Evolutionary conservation across 345 rosid species (phyloP).

Genomic region (Sisymbrium irio): DNA sequence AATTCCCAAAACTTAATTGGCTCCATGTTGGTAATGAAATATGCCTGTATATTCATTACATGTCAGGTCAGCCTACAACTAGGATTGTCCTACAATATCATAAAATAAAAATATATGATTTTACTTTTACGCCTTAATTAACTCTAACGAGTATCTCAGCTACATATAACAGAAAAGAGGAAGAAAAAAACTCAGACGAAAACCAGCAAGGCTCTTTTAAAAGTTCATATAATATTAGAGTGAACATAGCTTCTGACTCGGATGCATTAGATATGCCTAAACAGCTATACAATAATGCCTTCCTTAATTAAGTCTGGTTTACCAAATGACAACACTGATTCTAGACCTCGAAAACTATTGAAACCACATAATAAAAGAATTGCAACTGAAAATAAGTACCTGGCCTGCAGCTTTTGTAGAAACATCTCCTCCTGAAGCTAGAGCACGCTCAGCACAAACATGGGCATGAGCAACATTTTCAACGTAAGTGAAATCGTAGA

Average conservation of each 20-base stretch:
- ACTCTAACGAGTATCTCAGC: not conserved
- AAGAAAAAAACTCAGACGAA: not conserved
- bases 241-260: not conserved
- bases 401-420: slow-evolving; percentile 85
- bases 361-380: not conserved
- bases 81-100: slow-evolving; percentile 1
- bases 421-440: slow-evolving; percentile 70
- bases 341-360: not conserved
- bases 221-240: not conserved
- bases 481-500: slow-evolving; percentile 81
- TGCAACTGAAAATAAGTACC: slow-evolving; percentile 39
- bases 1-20: slow-evolving; percentile 94
- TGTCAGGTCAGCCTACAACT: slow-evolving; percentile 3
- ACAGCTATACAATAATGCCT: not conserved
- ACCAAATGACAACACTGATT: not conserved
- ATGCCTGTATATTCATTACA: slow-evolving; percentile 56
- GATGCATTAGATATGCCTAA: not conserved
- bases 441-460: slow-evolving; percentile 90
- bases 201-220: not conserved
- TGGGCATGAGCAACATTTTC: slow-evolving; percentile 97
- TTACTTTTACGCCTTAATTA: no score
- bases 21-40: slow-evolving; percentile 92
- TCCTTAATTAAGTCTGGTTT: not conserved
- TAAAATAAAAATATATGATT: not conserved
- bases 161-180: not conserved